Conservation (phyloP, 805 yeast species). For the Candida vartiovaarae region DNA sequence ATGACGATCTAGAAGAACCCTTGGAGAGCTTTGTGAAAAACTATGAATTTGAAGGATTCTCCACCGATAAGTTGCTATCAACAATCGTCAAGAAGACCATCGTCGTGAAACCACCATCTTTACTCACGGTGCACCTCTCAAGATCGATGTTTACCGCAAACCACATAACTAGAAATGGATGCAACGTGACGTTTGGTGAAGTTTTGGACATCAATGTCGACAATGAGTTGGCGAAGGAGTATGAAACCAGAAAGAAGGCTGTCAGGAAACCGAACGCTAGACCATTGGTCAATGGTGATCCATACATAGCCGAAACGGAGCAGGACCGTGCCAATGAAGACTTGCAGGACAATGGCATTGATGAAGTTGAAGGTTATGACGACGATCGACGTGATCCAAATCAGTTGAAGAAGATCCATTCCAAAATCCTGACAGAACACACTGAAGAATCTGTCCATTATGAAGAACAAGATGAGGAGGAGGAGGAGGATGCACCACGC, state of each 20-base stretch:
- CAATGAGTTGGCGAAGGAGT: slow-evolving; percentile 24
- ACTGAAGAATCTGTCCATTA: slow-evolving; percentile 1
- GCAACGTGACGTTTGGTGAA: slow-evolving; percentile 63
- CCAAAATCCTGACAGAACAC: slow-evolving; percentile 20
- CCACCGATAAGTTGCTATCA: slow-evolving; percentile 43
- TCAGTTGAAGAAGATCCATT: slow-evolving; percentile 18
- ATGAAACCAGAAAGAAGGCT: slow-evolving; percentile 22
- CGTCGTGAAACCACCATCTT: slow-evolving; percentile 59
- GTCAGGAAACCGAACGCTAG: slow-evolving; percentile 19
- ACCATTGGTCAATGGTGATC: slow-evolving; percentile 6
- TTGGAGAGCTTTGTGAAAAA: slow-evolving; percentile 39
- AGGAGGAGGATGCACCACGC: slow-evolving; percentile 2
- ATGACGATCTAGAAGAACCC: slow-evolving; percentile 55
- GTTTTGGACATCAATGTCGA: slow-evolving; percentile 42
- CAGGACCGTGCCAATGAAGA: slow-evolving; percentile 16
- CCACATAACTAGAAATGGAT: slow-evolving; percentile 63
- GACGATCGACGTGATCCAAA: slow-evolving; percentile 21
- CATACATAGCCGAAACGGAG: slow-evolving; percentile 5
- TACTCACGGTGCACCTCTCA: slow-evolving; percentile 77
- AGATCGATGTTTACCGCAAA: slow-evolving; percentile 72
- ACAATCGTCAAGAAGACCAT: slow-evolving; percentile 61
- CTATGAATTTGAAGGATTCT: slow-evolving; percentile 38
- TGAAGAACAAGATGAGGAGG: slow-evolving; percentile 13
- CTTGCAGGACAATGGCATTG: slow-evolving; percentile 47
- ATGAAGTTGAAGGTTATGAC: slow-evolving; percentile 34